Conservation (phyloP, 495 filamentous ascomycete species). For the Hypomontagnella submonticulosa region DNA sequence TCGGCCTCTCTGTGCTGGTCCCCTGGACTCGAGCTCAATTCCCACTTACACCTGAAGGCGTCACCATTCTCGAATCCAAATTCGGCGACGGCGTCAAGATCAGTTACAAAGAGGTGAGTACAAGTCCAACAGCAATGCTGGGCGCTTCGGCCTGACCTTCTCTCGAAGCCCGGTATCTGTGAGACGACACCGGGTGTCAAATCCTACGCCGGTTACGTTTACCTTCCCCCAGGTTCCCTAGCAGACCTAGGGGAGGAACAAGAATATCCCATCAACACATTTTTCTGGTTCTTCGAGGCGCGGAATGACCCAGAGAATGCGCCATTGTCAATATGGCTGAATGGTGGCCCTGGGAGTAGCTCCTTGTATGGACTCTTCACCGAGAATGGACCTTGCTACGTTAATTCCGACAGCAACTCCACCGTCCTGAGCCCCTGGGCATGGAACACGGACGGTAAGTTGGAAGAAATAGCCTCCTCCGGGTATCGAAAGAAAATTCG, state of each 20-base stretch:
- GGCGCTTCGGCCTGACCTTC: constrained; percentile 4
- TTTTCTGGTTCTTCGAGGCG: constrained; percentile 53
- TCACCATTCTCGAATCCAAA: constrained; percentile 67
- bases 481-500: neutral
- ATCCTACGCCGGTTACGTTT: constrained; percentile 50
- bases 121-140: neutral
- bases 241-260: constrained; percentile 44
- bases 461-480: neutral
- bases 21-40: constrained; percentile 56
- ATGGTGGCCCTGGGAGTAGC: constrained; percentile 47
- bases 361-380: constrained; percentile 47
- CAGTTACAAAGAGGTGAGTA: constrained; percentile 70
- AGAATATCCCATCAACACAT: constrained; percentile 49
- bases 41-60: constrained; percentile 63
- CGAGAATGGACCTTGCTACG: constrained; percentile 49
- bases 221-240: constrained; percentile 44
- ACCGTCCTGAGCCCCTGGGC: constrained; percentile 48
- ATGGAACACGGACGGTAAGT: constrained; percentile 51
- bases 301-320: constrained; percentile 59
- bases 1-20: constrained; percentile 22
- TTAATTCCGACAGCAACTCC: constrained; percentile 49
- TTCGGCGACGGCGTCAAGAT: constrained; percentile 69
- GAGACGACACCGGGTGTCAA: constrained; percentile 49
- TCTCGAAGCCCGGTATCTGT: constrained; percentile 47
- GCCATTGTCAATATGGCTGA: constrained; percentile 49